Conservation (phyloP, 164 flowering plant species). For the Vitis labrusca region DNA sequence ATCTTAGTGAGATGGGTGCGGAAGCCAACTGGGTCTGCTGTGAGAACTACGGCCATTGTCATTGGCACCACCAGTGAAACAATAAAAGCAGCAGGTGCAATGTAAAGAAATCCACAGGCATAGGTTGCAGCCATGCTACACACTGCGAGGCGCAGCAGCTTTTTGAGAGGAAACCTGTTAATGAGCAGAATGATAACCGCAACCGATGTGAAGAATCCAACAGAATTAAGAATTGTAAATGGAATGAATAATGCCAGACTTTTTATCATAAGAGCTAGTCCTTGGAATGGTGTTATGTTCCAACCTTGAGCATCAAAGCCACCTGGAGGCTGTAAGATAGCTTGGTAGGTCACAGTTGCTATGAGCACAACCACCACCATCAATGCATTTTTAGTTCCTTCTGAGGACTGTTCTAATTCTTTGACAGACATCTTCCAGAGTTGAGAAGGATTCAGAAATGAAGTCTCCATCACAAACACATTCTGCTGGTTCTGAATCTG, state of each 20-base stretch:
- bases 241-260: not conserved
- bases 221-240: not conserved
- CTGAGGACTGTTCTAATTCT: not conserved
- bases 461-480: not conserved
- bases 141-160: not conserved
- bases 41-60: no score
- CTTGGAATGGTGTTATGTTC: no score
- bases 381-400: constrained; percentile 1
- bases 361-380: constrained; percentile 15
- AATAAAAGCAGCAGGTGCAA: not conserved
- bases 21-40: no score
- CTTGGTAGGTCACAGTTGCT: constrained; percentile 14
- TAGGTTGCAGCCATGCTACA: constrained; percentile 9
- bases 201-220: constrained; percentile 7
- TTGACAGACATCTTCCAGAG: not conserved
- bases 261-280: no score
- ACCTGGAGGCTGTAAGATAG: constrained; percentile 2
- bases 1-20: no score
- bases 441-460: not conserved
- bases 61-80: no score
- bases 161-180: constrained; percentile 4
- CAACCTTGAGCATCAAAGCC: not conserved
- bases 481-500: no score
- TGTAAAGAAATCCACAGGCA: not conserved
- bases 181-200: constrained; percentile 6